phyloP scores from a whole-genome alignment of 805 yeast species.

The Candida ficus region DNA sequence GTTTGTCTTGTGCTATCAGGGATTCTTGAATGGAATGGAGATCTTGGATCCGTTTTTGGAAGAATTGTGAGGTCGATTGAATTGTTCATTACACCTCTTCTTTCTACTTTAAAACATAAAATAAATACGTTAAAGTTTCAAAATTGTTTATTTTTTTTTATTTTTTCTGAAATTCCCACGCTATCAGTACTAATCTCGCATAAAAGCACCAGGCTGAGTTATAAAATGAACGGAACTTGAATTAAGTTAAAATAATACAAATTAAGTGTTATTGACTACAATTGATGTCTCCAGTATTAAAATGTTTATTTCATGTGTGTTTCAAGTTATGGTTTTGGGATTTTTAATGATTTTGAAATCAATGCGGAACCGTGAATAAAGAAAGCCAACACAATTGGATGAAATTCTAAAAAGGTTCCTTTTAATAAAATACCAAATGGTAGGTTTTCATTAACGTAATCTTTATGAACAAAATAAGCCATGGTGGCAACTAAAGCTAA shows the following conservation, averaged over 20 bases:
- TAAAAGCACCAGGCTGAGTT: too few relatives aligned
- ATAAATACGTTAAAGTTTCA: too few relatives aligned
- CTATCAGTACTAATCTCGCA: too few relatives aligned
- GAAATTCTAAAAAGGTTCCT: conserved; percentile 65
- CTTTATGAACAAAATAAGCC: conserved; percentile 59
- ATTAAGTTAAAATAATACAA: too few relatives aligned
- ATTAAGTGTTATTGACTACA: too few relatives aligned
- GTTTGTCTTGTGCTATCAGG: conserved; percentile 73
- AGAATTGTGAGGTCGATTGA: conserved; percentile 19
- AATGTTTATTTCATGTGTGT: too few relatives aligned
- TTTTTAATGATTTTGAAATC: conserved; percentile 84
- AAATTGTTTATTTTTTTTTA: too few relatives aligned
- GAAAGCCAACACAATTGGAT: conserved; percentile 61
- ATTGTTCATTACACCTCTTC: too few relatives aligned
- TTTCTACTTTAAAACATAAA: too few relatives aligned
- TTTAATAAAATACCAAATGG: conserved; percentile 62
- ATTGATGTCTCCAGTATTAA: too few relatives aligned
- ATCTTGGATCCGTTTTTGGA: conserved; percentile 18
- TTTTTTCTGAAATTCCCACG: too few relatives aligned
- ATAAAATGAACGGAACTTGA: too few relatives aligned
- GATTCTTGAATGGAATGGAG: conserved; percentile 42
- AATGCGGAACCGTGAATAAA: conserved; percentile 82
- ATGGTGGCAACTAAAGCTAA: conserved; percentile 66
- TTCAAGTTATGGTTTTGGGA: conserved; percentile 90
- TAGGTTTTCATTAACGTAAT: conserved; percentile 42